These are phyloP conservation scores for Calocybe gangraenosa DNA, from an alignment of 768 basidiomycete species.

Conservation along the genomic window DNA sequence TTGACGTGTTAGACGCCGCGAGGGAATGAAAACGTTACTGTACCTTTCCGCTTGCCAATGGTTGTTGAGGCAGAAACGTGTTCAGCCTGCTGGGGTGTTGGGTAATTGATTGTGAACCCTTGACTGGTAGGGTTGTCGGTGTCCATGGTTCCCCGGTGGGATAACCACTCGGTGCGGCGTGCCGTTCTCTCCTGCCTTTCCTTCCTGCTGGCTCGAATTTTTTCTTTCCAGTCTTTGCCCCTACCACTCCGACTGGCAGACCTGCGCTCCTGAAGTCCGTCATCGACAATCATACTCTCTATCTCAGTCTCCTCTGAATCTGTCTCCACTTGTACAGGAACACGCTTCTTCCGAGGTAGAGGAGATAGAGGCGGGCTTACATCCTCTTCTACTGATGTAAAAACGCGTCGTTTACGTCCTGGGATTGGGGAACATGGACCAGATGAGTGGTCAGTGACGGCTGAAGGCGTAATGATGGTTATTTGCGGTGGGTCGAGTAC, in stretches of 20 bases:
- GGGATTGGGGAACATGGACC: slow-evolving; percentile 10
- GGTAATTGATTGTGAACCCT: no score
- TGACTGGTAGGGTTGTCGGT: no score
- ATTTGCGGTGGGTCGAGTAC: slow-evolving; percentile 41
- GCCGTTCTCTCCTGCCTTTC: slow-evolving; percentile 27
- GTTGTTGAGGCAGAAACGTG: slow-evolving; percentile 23
- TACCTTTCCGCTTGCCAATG: slow-evolving; percentile 47
- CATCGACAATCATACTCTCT: slow-evolving; percentile 47
- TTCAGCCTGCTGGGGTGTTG: slow-evolving; percentile 12
- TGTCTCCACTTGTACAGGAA: slow-evolving; percentile 1
- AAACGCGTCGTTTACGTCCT: slow-evolving; percentile 16
- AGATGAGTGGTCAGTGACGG: slow-evolving; percentile 11
- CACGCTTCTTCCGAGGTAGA: no score
- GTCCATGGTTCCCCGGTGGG: slow-evolving; percentile 14
- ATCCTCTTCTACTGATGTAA: slow-evolving; percentile 9
- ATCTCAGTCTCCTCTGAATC: slow-evolving; percentile 43
- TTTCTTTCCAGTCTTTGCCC: slow-evolving; percentile 25
- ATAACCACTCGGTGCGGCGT: slow-evolving; percentile 22
- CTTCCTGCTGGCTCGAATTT: slow-evolving; percentile 28
- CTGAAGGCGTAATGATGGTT: slow-evolving; percentile 28
- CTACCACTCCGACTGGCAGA: slow-evolving; percentile 18
- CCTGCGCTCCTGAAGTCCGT: slow-evolving; percentile 19
- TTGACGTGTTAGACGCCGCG: slow-evolving; percentile 1
- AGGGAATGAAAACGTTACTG: neutral
- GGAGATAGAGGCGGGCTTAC: no score